Percentiles rank a stretch among this genome's conserved stretches.
phyloP scores from a whole-genome alignment of 1,284 basidiomycete species.

The Rhodotorula sp. region DNA sequence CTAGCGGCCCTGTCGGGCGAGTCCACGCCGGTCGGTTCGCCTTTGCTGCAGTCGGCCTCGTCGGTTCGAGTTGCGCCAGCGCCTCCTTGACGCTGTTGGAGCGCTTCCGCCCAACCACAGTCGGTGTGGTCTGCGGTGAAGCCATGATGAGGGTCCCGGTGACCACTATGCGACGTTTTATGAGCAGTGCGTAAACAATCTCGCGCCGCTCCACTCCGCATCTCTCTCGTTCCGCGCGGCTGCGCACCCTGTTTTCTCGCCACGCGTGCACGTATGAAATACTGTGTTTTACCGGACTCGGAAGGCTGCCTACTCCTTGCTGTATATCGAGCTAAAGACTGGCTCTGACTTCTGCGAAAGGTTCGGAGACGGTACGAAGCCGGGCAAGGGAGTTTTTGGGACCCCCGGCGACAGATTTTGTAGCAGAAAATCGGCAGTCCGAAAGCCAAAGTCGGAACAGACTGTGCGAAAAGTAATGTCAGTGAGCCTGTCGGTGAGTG shows the following conservation, averaged over 20 bases:
- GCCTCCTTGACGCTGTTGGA: constrained; percentile 32
- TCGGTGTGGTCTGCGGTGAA: no score
- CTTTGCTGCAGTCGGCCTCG: not conserved
- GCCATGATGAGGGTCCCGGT: no score
- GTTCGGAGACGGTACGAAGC: constrained; percentile 15
- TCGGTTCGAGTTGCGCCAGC: constrained; percentile 15
- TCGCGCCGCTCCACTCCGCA: no score
- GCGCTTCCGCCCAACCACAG: constrained; percentile 23
- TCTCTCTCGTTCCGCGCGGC: no score
- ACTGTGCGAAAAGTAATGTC: constrained; percentile 8
- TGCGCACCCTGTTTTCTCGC: no score
- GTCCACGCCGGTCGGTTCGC: constrained; percentile 12
- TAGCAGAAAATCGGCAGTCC: constrained; percentile 33
- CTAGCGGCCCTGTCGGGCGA: constrained; percentile 15
- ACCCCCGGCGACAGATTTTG: constrained; percentile 1
- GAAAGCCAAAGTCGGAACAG: constrained; percentile 40
- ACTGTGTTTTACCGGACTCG: not conserved
- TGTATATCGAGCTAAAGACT: constrained; percentile 1
- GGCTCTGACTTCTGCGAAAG: constrained; percentile 3
- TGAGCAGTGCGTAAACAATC: no score
- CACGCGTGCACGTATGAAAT: no score
- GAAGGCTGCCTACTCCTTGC: not conserved
- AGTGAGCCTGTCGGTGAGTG: not conserved
- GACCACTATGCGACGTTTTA: no score
- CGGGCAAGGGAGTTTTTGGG: constrained; percentile 23